phyloP scores from a whole-genome alignment of 257 asterid genomes.

The Solanum arcanum region DNA sequence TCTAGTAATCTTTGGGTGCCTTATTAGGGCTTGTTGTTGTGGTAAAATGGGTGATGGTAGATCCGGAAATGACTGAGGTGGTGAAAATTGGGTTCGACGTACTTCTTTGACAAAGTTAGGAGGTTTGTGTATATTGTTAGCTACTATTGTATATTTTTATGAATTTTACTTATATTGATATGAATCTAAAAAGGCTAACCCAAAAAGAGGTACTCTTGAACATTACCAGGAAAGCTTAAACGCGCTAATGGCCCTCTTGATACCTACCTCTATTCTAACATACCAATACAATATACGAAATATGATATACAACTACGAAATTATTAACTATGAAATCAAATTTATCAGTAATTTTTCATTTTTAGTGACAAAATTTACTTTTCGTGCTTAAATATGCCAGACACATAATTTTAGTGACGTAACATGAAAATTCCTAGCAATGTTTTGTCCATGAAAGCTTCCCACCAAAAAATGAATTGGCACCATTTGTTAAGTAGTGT shows the following conservation, averaged over 20 bases:
- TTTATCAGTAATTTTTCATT: too few species aligned
- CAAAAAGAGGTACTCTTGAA: neutral
- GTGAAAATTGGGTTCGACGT: too few species aligned
- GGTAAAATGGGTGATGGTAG: neutral
- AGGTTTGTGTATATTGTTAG: neutral
- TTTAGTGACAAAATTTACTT: too few species aligned
- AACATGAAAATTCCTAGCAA: too few species aligned
- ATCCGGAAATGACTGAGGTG: neutral
- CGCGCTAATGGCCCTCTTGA: neutral
- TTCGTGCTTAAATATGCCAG: too few species aligned
- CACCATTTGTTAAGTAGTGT: too few species aligned
- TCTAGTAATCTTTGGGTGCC: neutral
- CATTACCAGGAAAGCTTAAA: neutral
- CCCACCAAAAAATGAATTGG: too few species aligned
- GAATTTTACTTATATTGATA: neutral
- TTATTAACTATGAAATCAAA: too few species aligned
- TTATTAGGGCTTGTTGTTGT: neutral
- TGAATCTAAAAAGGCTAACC: too few species aligned
- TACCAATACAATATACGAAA: neutral
- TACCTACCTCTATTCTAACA: neutral
- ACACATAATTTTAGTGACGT: too few species aligned
- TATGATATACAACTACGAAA: too few species aligned
- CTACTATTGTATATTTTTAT: neutral
- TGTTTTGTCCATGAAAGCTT: too few species aligned
- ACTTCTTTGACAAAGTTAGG: neutral